phyloP scores from a whole-genome alignment of 2,329 filamentous ascomycete species.

The Arthrinium phaeospermum region DNA sequence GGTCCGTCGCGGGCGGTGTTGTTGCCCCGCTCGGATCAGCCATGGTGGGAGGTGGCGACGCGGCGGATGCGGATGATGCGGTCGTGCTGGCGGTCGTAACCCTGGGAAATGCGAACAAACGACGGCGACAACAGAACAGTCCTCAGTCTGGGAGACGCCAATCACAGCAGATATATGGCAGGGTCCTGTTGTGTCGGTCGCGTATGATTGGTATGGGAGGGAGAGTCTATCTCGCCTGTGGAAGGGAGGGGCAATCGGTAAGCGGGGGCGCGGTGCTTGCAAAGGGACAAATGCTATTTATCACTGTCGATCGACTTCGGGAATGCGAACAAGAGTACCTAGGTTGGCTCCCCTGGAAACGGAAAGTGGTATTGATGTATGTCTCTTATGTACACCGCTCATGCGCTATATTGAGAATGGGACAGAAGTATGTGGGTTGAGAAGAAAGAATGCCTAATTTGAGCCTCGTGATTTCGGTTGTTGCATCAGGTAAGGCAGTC shows the following conservation, averaged over 20 bases:
- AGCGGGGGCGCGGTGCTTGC: conserved; percentile 5
- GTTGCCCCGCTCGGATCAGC: conserved; percentile 2
- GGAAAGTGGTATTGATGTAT: neutral
- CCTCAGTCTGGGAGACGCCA: neutral
- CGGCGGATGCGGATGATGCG: neutral
- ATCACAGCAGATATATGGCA: neutral
- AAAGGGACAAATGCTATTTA: neutral
- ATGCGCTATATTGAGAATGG: neutral
- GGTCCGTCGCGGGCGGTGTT: conserved; percentile 1
- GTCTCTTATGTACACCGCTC: neutral
- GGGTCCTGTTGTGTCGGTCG: conserved; percentile 2
- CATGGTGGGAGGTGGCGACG: conserved; percentile 14
- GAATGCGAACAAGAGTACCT: neutral
- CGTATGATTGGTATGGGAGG: neutral
- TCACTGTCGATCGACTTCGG: neutral
- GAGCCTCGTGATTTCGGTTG: conserved; percentile 4
- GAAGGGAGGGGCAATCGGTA: neutral
- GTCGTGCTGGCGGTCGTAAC: neutral
- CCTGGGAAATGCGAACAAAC: neutral
- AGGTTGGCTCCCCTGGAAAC: neutral
- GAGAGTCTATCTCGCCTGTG: neutral
- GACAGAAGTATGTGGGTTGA: neutral
- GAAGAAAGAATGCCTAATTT: neutral
- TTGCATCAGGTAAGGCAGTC: conserved; percentile 7
- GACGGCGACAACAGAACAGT: neutral